Evolutionary conservation across 1,139 yeast genomes (phyloP), one percentile per base, ranked within the genome.

Genomic region (Yamadazyma triangularis): DNA sequence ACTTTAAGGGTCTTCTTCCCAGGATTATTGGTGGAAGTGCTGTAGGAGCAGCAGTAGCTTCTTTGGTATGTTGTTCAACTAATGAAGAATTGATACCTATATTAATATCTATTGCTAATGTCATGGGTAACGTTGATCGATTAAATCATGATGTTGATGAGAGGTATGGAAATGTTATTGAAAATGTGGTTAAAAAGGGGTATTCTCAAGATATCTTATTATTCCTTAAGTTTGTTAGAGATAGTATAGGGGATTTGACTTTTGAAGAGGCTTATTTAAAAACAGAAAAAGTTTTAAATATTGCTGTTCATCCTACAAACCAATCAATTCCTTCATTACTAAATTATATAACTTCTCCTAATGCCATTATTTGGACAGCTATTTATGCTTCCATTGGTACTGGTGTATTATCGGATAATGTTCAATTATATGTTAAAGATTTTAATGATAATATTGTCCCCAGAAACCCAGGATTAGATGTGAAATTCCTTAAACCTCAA

Each of bases 261-360:
- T 91, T 91, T 56, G 95, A 87, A 54, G 97, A 91, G 53, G 96
- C 97, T 0, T 87, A 83, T 52, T 72, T 84, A 43, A 78, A 81
- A 37, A 87, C 96, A 0, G 87, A 88, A 26, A 77, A 87, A 44
- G 79, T 88, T 1, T 64, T 91, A 31, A 91, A 89, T 52, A 82
- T 91, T 29, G 86, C 93, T 2, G 93, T 91, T 3, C 94, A 94
- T 33, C 88, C 96, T 3, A 80, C 94, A 0, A 79, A 77, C 41
- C 73, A 67, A 31, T 70, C 74, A 8, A 59, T 87, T 13, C 95
- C 96, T 0, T 73, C 88, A 8, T 63, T 91, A 35, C 64, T 91
- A 23, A 91, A 91, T 52, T 89, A 91, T 50, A 77, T 91, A 26
- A 89, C 98, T 0, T 87, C 97, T 0, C 98, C 98, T 1, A 88